Conservation (phyloP, 2,329 filamentous ascomycete genomes). For the Cryphonectria parasitica region DNA sequence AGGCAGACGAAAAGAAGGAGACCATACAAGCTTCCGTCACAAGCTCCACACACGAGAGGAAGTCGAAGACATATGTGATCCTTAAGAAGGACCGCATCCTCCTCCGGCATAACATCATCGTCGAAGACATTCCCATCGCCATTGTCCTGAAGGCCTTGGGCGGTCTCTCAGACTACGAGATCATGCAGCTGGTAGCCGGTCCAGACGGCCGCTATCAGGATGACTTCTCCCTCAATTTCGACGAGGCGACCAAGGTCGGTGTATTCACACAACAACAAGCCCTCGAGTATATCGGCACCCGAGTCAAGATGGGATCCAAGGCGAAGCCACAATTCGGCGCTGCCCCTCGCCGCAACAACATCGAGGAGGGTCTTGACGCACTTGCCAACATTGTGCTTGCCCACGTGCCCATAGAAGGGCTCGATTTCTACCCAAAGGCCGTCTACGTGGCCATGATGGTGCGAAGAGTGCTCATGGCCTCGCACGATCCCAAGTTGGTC, state of each 20-base stretch:
- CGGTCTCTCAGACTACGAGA: conserved; percentile 92
- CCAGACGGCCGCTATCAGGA: conserved; percentile 89
- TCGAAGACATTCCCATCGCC: conserved; percentile 92
- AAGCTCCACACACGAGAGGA: conserved; percentile 95
- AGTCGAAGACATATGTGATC: conserved; percentile 96
- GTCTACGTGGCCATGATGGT: conserved; percentile 98
- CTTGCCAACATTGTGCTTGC: conserved; percentile 92
- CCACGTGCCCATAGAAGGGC: conserved; percentile 86
- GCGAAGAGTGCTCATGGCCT: conserved; percentile 91
- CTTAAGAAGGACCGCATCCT: conserved; percentile 91
- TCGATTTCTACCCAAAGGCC: conserved; percentile 96
- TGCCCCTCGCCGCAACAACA: conserved; percentile 72
- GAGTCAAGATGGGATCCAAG: conserved; percentile 84
- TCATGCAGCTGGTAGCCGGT: conserved; percentile 87
- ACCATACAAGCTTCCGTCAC: conserved; percentile 95
- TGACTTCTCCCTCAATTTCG: conserved; percentile 93
- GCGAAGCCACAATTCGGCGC: conserved; percentile 57
- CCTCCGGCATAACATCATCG: conserved; percentile 89
- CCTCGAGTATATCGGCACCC: conserved; percentile 84
- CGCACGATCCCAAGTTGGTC: conserved; percentile 84
- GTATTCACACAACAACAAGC: conserved; percentile 95
- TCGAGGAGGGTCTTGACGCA: conserved; percentile 91
- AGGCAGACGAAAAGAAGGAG: conserved; percentile 88
- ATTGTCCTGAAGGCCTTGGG: conserved; percentile 93
- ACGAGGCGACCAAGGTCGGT: conserved; percentile 81